Conservation (phyloP, 1,284 basidiomycete species). For the Veloporphyrellus conicus region DNA sequence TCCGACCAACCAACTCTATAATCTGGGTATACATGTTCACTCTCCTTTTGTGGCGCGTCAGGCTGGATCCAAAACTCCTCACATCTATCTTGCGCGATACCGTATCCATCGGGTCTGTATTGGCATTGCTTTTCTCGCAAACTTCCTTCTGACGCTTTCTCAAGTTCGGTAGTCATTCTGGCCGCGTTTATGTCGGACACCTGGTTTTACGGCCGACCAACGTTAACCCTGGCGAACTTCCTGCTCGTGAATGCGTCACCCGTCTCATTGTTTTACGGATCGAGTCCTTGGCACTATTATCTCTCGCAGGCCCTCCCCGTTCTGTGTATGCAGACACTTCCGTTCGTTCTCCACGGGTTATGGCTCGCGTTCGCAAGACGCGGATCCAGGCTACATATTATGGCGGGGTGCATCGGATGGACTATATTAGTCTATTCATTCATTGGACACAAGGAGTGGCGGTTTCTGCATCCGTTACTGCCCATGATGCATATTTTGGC, state of each 20-base stretch:
- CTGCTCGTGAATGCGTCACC: constrained; percentile 74
- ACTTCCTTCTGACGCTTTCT: constrained; percentile 8
- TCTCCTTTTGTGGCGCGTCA: constrained; percentile 49
- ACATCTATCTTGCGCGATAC: constrained; percentile 38
- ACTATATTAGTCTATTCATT: constrained; percentile 73
- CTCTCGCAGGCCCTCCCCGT: constrained; percentile 83
- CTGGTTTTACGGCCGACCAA: constrained; percentile 61
- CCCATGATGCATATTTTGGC: constrained; percentile 84
- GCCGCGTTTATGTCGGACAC: constrained; percentile 57
- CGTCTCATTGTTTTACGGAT: constrained; percentile 93
- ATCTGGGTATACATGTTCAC: constrained; percentile 76
- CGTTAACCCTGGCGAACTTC: constrained; percentile 81
- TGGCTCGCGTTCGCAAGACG: constrained; percentile 37
- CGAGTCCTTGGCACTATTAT: constrained; percentile 85
- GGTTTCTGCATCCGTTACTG: constrained; percentile 90
- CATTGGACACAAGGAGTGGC: constrained; percentile 91
- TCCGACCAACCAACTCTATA: constrained; percentile 83
- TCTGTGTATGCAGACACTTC: constrained; percentile 68
- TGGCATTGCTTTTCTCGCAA: background rate
- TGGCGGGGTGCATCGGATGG: constrained; percentile 58
- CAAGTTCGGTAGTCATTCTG: constrained; percentile 31
- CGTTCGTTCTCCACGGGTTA: constrained; percentile 64
- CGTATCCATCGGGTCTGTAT: constrained; percentile 42
- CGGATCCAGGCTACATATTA: constrained; percentile 36
- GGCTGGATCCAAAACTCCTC: constrained; percentile 32